Conservation (phyloP, 2,329 filamentous ascomycete species). For the Setomelanomma holmii region DNA sequence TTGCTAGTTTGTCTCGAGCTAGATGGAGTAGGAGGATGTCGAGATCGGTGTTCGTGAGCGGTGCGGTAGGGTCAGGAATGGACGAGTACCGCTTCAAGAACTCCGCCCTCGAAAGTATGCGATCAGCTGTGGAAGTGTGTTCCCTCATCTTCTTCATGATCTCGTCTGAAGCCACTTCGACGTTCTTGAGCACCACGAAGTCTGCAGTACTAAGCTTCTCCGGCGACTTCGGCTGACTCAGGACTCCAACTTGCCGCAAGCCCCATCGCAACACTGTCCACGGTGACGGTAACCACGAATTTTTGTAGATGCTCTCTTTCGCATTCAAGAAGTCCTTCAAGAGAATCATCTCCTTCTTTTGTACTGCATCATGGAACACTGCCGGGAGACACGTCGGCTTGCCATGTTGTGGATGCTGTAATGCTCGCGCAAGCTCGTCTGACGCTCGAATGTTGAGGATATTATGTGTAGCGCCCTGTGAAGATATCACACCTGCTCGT, state of each 20-base stretch:
- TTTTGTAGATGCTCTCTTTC: slow-evolving; percentile 74
- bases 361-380: slow-evolving; percentile 78
- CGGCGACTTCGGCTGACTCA: slow-evolving; percentile 55
- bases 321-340: slow-evolving; percentile 71
- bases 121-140: slow-evolving; percentile 43
- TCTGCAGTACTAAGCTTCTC: slow-evolving; percentile 67
- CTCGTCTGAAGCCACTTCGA: slow-evolving; percentile 61
- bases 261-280: slow-evolving; percentile 80
- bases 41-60: slow-evolving; percentile 67
- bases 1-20: slow-evolving; percentile 69
- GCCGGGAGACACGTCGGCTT: slow-evolving; percentile 80
- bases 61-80: slow-evolving; percentile 30
- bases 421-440: slow-evolving; percentile 70
- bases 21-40: slow-evolving; percentile 68
- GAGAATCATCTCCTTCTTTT: slow-evolving; percentile 72
- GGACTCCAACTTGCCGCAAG: slow-evolving; percentile 68
- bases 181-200: slow-evolving; percentile 71
- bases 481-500: slow-evolving; percentile 65
- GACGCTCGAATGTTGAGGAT: slow-evolving; percentile 61
- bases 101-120: slow-evolving; percentile 43
- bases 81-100: slow-evolving; percentile 44
- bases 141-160: slow-evolving; percentile 48
- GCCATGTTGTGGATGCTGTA: slow-evolving; percentile 81
- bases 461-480: slow-evolving; percentile 49
- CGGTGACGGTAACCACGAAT: slow-evolving; percentile 72